Evolutionary conservation across 2,329 filamentous ascomycete species (phyloP).

Genomic region (Beauveria caledonica): DNA sequence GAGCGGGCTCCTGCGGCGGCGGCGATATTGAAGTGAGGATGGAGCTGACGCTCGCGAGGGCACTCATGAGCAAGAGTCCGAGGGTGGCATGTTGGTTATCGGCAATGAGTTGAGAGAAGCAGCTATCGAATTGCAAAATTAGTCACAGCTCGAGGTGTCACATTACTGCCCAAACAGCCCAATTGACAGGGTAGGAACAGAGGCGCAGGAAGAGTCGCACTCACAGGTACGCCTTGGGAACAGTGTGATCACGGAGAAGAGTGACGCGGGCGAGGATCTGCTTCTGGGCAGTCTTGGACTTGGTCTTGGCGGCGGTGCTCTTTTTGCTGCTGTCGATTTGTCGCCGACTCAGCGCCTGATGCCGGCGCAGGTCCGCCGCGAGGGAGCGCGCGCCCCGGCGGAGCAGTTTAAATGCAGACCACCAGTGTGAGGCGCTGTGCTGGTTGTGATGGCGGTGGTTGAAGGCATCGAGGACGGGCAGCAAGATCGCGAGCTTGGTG

Average conservation of each 20-base stretch:
- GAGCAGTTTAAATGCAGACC: conserved; percentile 61
- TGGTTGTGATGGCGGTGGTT: conserved; percentile 87
- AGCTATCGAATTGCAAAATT: conserved; percentile 26
- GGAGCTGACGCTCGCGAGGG: conserved; percentile 50
- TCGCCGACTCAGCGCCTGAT: not conserved
- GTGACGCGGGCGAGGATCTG: not conserved
- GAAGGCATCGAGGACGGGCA: conserved; percentile 60
- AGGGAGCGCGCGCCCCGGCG: conserved; percentile 57
- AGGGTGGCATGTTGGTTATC: conserved; percentile 67
- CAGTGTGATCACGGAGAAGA: conserved; percentile 12
- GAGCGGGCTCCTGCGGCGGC: not conserved
- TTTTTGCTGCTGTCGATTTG: not conserved
- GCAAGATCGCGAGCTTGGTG: conserved; percentile 27
- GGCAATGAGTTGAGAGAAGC: conserved; percentile 62
- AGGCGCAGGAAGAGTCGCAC: not conserved
- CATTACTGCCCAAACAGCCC: not conserved
- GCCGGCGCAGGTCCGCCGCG: conserved; percentile 22
- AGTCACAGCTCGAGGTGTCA: not conserved
- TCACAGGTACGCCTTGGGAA: conserved; percentile 13
- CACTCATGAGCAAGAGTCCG: conserved; percentile 59
- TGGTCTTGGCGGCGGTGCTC: conserved; percentile 6
- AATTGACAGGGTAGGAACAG: not conserved
- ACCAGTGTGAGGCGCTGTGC: conserved; percentile 77
- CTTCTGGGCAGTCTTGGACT: not conserved
- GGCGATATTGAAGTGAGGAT: conserved; percentile 31